Base-by-base conservation (phyloP, 176 grass and related monocot species). In the Panicum miliaceum region DNA sequence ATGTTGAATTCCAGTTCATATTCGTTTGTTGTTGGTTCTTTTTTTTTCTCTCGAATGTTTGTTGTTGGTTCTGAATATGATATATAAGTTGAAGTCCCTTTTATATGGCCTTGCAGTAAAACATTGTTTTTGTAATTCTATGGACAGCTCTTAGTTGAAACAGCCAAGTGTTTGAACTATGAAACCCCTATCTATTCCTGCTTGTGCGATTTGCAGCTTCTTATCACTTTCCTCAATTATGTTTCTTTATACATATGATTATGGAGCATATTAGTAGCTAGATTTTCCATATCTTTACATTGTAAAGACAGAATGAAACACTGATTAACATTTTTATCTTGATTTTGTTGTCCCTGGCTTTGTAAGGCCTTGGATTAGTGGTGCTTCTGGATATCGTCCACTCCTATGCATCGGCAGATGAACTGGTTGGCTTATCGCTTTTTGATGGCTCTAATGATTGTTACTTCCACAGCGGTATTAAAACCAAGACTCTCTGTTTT, bases 371-470 rank as follows among this genome's bases (percentile, higher is more conserved):
- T 47, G 95, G 92, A 50, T 91, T 98, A 71, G 70, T 91, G 75
- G 91, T 98, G n/a, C 83, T 95, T 85, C 81, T 98, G 85, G 95
- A 98, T 90, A 87, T 98, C 86, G 84, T 91, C 35, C 95, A 98
- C 88, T 98, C 95, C 8, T 98, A 98, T 91, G 95, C 95, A 67
- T 98, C 95, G 27, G 87, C 92, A 57, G 95, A 98, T 81, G 95
- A 95, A 83, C 71, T 84, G 78, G 90, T 90, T 66, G 95, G 95
- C 26, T 91, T 98, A 83, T 93, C 95, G 56, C 95, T 98, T 57
- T 98, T 91, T 88, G 95, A 98, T 93, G 95, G 95, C 27, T 94
- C 92, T 40, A 98, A 95, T 77, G 92, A 98, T 60, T 98, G 95
- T 79, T 98, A 90, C 76, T 98, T 98, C 70, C 90, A 98, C 76